Base-by-base conservation (phyloP, 345 rosid species). In the Hibiscus syriacus region DNA sequence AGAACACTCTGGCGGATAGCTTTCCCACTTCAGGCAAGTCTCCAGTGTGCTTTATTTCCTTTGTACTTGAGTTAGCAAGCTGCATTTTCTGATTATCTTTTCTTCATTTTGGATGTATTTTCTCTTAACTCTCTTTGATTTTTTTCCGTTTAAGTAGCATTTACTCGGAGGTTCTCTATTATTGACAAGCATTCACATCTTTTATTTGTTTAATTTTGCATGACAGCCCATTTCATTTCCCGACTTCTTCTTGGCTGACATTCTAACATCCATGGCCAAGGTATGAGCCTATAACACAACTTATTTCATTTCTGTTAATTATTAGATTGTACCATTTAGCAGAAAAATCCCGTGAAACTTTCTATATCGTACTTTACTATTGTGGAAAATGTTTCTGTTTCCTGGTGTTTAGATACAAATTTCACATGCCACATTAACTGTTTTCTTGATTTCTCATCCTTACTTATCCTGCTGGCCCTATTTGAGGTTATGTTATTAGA, bases 211-310 rank as follows among this genome's bases (percentile, higher is more conserved):
- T 54, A 54, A 75, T 69, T 70, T 48, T 73, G 36, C 72, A 54
- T 66, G 45, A 64, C 96, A 94, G 99, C 86, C 96, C 77, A 91
- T 94, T 72, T 70, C 96, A 61, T 94, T 94, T 81, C 81, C 91
- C 14, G 97, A 94, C 89, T 94, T 91, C 82, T 94, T 94, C 64
- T 72, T 94, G 14, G 97, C 97, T 29, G 99, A 91, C 84, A 94
- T 94, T 57, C 74, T 91, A 68, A 94, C 99, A 46, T 94, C 95
- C 43, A 91, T 91, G 97, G 86, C 95, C 61, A 91, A 94, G 99
- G 99, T 94, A 80, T 68, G 82, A 46, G 65, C 26, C 60, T 69
- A 17, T 50, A 23, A 20, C 34, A 57, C 27, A 3, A n/a, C 10
- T 48, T 3, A 2, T 62, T 67, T 53, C 10, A 10, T n/a, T 59